A percentile compares a stretch with the other conserved stretches of the same genome.
These are phyloP conservation scores for Lenwebbia sp. DNA, from an alignment of 345 rosid genomes.

Conservation along the genomic window DNA sequence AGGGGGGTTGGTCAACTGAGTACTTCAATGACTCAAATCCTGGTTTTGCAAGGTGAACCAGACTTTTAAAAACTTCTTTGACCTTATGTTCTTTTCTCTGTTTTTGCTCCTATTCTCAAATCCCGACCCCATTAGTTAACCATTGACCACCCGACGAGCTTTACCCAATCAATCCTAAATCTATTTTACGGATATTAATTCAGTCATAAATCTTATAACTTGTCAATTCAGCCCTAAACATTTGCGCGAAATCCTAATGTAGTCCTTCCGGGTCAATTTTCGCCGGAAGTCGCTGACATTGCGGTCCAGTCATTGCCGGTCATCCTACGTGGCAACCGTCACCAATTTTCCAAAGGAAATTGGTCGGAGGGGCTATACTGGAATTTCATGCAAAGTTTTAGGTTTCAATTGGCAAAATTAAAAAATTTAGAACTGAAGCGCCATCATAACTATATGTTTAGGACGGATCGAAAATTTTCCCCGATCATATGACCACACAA, in stretches of 20 bases:
- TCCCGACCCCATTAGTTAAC: not conserved
- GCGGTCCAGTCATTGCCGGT: accelerated
- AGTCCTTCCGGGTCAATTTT: not conserved
- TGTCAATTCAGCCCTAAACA: not conserved
- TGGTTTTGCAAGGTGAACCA: not conserved
- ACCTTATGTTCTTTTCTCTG: not conserved
- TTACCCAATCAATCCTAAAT: not conserved
- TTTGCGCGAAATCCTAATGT: not conserved
- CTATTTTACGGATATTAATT: not conserved
- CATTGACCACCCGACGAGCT: not conserved
- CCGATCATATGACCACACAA: accelerated
- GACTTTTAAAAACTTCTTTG: not conserved
- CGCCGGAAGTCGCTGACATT: accelerated
- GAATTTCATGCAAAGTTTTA: not conserved
- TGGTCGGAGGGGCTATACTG: accelerated
- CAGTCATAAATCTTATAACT: not conserved
- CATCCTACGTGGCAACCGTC: not conserved
- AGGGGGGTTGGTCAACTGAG: not conserved
- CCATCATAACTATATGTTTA: not conserved
- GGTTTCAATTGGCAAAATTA: not conserved
- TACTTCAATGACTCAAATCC: not conserved
- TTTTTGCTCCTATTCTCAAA: not conserved
- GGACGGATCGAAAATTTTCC: not conserved
- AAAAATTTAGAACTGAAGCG: not conserved
- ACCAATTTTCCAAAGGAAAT: not conserved